Percentiles rank a stretch among this genome's conserved stretches.
These are phyloP conservation scores for Penicillium odoratum DNA, from an alignment of 495 filamentous ascomycete genomes.

Conservation along the genomic window DNA sequence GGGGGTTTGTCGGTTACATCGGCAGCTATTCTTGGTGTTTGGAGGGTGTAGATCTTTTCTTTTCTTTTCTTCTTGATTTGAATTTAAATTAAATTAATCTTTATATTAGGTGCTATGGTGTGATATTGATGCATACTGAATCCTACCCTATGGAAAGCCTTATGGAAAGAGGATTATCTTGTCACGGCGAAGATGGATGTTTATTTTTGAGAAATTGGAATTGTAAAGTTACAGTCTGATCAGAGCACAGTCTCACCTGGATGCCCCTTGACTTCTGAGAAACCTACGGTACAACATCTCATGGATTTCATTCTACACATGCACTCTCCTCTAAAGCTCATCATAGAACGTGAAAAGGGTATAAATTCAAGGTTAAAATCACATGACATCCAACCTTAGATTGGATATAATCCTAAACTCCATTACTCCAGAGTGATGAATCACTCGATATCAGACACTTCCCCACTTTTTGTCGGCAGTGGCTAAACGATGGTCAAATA, in stretches of 20 bases:
- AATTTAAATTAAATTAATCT: not conserved
- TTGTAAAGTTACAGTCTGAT: not conserved
- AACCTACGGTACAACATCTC: not conserved
- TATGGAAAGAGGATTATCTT: too few relatives aligned
- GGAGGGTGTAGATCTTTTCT: not conserved
- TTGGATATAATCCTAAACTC: constrained; percentile 7
- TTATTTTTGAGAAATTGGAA: not conserved
- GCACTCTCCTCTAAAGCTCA: not conserved
- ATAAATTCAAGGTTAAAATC: not conserved
- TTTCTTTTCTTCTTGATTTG: not conserved
- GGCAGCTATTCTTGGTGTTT: not conserved
- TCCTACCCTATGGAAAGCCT: not conserved
- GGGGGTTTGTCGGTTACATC: not conserved
- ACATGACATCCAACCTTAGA: not conserved
- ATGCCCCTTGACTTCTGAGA: not conserved
- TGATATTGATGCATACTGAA: not conserved
- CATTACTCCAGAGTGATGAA: constrained; percentile 6
- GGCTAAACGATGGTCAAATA: not conserved
- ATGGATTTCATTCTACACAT: not conserved
- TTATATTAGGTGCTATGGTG: not conserved
- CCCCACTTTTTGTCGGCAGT: not conserved
- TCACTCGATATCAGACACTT: constrained; percentile 2
- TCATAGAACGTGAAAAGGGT: not conserved
- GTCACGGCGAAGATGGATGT: not conserved
- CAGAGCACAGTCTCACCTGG: not conserved